Conservation (phyloP, 805 yeast genomes). For the Suhomyces tanzawaensis region DNA sequence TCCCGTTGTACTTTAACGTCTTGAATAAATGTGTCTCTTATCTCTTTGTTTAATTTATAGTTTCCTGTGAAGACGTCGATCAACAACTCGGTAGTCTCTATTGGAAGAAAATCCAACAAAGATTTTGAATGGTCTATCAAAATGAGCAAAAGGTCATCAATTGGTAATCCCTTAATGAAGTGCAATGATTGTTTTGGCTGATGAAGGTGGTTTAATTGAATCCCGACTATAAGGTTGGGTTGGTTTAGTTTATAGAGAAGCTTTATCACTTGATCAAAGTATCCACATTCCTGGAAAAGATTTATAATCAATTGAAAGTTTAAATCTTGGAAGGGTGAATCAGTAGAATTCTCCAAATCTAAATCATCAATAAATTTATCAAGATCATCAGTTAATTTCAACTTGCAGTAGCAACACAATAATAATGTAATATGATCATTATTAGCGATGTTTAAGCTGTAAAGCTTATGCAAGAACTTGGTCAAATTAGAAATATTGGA, state of each 20-base stretch:
- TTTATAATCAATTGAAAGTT: slow-evolving; percentile 67
- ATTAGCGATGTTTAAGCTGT: slow-evolving; percentile 55
- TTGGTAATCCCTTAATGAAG: slow-evolving; percentile 64
- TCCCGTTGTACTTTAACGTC: slow-evolving; percentile 8
- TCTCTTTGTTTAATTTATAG: slow-evolving; percentile 46
- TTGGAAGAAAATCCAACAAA: slow-evolving; percentile 66
- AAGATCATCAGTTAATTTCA: slow-evolving; percentile 60
- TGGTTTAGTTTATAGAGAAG: slow-evolving; percentile 71
- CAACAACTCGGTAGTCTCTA: slow-evolving; percentile 76
- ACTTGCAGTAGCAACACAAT: slow-evolving; percentile 75
- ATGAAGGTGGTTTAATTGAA: slow-evolving; percentile 62
- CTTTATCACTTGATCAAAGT: slow-evolving; percentile 61
- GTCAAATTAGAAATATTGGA: slow-evolving; percentile 66
- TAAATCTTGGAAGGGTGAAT: slow-evolving; percentile 40
- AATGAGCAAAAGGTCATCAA: slow-evolving; percentile 75
- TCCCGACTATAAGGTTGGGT: slow-evolving; percentile 72
- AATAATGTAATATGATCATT: slow-evolving; percentile 80
- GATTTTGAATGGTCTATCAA: slow-evolving; percentile 63
- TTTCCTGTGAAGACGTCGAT: slow-evolving; percentile 89
- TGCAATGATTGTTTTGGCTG: slow-evolving; percentile 59
- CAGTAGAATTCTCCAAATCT: slow-evolving; percentile 19
- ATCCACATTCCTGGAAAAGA: slow-evolving; percentile 71
- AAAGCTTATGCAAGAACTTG: slow-evolving; percentile 58
- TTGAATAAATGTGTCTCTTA: slow-evolving; percentile 4
- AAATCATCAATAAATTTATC: slow-evolving; percentile 50